Evolutionary conservation across 2,329 filamentous ascomycete species (phyloP), one percentile per base, ranked within the genome.

Genomic region (Aspergillus quadricinctus): DNA sequence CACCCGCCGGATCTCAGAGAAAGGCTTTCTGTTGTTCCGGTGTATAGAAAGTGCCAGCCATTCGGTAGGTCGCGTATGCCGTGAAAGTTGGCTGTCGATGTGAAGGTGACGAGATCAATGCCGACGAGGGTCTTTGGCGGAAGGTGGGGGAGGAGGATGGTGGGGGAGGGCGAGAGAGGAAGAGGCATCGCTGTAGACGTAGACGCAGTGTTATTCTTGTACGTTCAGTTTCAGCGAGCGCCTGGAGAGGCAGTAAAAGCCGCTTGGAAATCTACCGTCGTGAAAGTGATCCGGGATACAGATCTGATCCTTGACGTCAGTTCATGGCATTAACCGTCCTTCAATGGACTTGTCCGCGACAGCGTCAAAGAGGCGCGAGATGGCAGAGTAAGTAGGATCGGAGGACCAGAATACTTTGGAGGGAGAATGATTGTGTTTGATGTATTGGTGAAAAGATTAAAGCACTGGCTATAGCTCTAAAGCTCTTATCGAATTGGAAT

Each of bases 41-140:
- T 82, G 66, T 86, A 88, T 19, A 85, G 70, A 61, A 87, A 86
- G 66, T 87, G 85, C 66, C 81, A 78, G 46, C 84, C 84, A 2
- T 73, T 64, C 0, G 84, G 82, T 3, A 88, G 64, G 60, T 83
- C 78, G 59, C 81, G 83, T 63, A 88, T 80, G 28, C 85, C 85
- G 55, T 79, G 78, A 69, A 88, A 87, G 52, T 81, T 80, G 10
- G 82, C 75, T 10, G 83, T 83, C 3, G 83, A 82, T 17, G 83
- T 86, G 70, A 88, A 87, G 48, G 84, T 83, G 50, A 87, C 77
- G 21, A 81, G 74, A 61, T 81, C 76, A 55, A 80, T 74, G 43
- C 78, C 84, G 61, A 81, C 80, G 31, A 81, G 68, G 14, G 77
- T 77, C 61, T 75, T 76, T 3, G 77, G 69, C 21, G 78, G 78